Percentiles rank a stretch among this genome's conserved stretches.
Conservation (phyloP, 345 rosid genomes). For the Arabidopsis arenosa region DNA sequence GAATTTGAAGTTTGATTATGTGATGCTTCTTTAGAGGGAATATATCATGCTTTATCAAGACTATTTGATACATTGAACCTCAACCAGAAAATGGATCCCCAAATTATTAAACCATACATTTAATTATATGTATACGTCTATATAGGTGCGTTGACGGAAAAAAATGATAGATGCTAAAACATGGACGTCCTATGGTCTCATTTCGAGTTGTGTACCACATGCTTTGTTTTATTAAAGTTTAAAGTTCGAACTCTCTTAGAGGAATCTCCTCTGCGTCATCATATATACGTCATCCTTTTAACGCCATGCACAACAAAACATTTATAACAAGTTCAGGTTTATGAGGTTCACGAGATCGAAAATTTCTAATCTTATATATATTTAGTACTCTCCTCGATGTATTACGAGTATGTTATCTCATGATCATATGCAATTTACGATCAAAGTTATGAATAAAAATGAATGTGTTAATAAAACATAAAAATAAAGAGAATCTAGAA, state of each 20-base stretch:
- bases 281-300: constrained; percentile 21
- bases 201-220: constrained; percentile 34
- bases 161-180: constrained; percentile 26
- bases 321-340: not conserved
- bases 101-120: constrained; percentile 17
- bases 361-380: no score
- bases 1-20: constrained; percentile 1
- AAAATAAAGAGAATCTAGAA: no score
- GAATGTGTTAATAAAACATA: no score
- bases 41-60: constrained; percentile 8
- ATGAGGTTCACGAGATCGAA: no score
- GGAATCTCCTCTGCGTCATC: constrained; percentile 42
- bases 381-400: no score
- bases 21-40: constrained; percentile 21
- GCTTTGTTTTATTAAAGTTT: constrained; percentile 16
- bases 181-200: constrained; percentile 3
- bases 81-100: constrained; percentile 15
- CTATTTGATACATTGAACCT: constrained; percentile 37
- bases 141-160: constrained; percentile 16
- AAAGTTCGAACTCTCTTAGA: constrained; percentile 35
- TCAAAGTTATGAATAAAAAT: no score
- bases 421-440: no score
- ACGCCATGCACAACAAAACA: constrained; percentile 14
- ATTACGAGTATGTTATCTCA: no score
- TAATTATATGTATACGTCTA: not conserved